Conservation (phyloP, 73 alveolate species). For the Loxodes magnus region DNA sequence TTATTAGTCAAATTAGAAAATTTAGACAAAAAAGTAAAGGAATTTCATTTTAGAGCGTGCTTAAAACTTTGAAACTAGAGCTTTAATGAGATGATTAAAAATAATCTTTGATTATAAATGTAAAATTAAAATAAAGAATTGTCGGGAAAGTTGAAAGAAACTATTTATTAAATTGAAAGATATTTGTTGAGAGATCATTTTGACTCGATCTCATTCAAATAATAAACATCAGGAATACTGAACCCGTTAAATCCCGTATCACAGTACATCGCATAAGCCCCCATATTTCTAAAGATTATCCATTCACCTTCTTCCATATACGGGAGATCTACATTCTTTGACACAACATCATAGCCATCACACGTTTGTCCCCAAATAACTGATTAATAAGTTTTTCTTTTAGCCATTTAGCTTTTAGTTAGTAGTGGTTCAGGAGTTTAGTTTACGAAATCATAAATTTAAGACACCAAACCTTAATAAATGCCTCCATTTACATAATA, state of each 20-base stretch:
- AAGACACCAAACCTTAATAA: background rate
- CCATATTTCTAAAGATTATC: constrained; percentile 1
- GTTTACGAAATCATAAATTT: background rate
- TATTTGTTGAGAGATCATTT: too few species aligned
- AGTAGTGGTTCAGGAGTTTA: background rate
- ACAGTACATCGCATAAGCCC: constrained; percentile 3
- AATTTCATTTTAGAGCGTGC: too few species aligned
- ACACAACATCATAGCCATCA: constrained; percentile 2
- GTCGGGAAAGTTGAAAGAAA: too few species aligned
- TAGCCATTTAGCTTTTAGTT: background rate
- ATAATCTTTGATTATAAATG: too few species aligned
- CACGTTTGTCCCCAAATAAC: constrained; percentile 18
- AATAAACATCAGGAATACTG: too few species aligned
- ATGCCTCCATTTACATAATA: constrained; percentile 12
- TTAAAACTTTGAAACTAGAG: too few species aligned
- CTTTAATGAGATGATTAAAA: too few species aligned
- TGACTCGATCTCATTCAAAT: too few species aligned
- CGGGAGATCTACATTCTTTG: constrained; percentile 1
- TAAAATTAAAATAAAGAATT: too few species aligned
- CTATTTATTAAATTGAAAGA: too few species aligned
- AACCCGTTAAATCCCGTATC: constrained; percentile 11
- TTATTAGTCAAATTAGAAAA: too few species aligned
- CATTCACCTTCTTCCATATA: constrained; percentile 10
- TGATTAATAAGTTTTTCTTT: background rate
- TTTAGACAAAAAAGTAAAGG: too few species aligned